A percentile compares a stretch with the other conserved stretches of the same genome.
Evolutionary conservation across 1,284 basidiomycete genomes (phyloP).

Genomic region (Leccinum fallax): DNA sequence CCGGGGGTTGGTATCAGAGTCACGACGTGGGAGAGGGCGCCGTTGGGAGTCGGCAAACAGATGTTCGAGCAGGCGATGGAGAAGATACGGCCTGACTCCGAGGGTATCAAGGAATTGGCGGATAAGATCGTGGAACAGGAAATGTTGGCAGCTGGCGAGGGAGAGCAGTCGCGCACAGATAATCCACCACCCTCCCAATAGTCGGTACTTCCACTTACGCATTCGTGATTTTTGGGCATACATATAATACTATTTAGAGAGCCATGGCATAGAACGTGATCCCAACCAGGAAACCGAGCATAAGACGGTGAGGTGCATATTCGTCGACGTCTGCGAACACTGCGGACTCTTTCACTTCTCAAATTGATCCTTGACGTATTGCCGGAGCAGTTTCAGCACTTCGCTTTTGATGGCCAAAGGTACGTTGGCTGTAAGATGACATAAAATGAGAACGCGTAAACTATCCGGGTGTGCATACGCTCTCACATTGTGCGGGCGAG

Average conservation of each 20-base stretch:
- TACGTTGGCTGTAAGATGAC: conserved; percentile 22
- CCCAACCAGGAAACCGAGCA: not conserved
- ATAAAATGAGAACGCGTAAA: conserved; percentile 6
- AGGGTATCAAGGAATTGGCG: conserved; percentile 42
- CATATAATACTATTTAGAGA: not conserved
- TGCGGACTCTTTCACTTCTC: conserved; percentile 26
- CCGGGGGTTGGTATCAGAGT: conserved; percentile 88
- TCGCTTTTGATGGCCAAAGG: conserved; percentile 30
- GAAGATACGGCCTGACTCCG: conserved; percentile 29
- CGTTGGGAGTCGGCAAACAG: conserved; percentile 62
- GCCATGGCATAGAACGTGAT: not conserved
- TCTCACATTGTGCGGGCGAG: conserved; percentile 42
- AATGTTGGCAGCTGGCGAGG: conserved; percentile 14
- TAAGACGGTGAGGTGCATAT: not conserved
- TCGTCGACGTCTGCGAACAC: not conserved
- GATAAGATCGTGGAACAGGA: conserved; percentile 36
- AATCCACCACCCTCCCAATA: not conserved
- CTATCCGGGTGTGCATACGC: not conserved
- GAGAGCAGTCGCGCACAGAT: not conserved
- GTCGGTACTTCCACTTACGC: not conserved
- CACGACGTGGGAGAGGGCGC: conserved; percentile 75
- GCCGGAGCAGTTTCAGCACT: conserved; percentile 27
- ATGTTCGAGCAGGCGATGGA: conserved; percentile 43
- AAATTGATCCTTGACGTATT: conserved; percentile 36
- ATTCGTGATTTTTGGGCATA: not conserved